Evolutionary conservation across 768 basidiomycete species (phyloP), one percentile per base, ranked within the genome.

Genomic region (Favolaschia claudopus): DNA sequence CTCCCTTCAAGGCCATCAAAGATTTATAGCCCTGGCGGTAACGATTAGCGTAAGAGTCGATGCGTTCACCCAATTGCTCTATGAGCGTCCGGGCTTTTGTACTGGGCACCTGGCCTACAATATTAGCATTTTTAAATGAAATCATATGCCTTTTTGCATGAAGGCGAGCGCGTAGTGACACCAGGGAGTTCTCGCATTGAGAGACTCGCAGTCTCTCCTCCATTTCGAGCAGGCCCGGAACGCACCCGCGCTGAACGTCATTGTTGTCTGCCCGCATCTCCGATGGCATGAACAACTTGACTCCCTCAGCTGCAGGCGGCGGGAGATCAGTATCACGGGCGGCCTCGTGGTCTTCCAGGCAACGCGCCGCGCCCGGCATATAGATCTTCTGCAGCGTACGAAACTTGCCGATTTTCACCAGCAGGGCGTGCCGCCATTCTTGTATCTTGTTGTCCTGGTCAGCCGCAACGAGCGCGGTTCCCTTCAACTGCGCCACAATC

Each of bases 121-220:
- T 7, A 36, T 66, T 43, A 1, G 22, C 34, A 34, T 66, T 58
- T 0, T 55, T 40, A 6, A 51, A 64, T 0, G 2, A 9, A 12
- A 66, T 63, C 2, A 66, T 14, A 27, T 54, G 51, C 1, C 44
- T 31, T 24, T 66, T 60, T 4, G 50, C 39, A 31, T 66, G 55
- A 0, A 66, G 45, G 2, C 58, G 37, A 0, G 38, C 17, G 14
- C 62, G 57, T 0, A 66, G 15, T 2, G 22, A 4, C 3, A 44
- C 20, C 1, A 66, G 52, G 0, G 54, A 24, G 19, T 57, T 37
- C 15, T 22, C 7, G 25, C 54, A 57, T 20, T 66, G 65, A 2
- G 32, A 44, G 0, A 25, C 27, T 0, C 65, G 55, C 9, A 66
- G 24, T 25, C 45, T 52, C 2, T 37, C 31, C 28, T 66, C 65